These are phyloP conservation scores for Cryphonectria naterciae DNA, from an alignment of 2,329 filamentous ascomycete genomes.

Conservation along the genomic window DNA sequence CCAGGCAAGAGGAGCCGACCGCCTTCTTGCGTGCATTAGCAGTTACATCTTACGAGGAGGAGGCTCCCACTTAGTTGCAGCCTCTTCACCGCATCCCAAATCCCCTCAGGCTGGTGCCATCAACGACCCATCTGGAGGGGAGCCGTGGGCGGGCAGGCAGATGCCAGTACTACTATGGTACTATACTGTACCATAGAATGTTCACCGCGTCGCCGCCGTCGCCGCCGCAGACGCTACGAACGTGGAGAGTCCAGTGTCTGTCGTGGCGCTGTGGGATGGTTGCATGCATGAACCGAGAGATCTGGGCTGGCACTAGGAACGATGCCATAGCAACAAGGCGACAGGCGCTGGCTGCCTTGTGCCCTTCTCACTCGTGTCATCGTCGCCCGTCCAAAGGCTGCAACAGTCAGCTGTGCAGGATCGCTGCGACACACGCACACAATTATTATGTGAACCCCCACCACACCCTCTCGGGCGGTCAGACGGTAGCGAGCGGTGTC, in stretches of 20 bases:
- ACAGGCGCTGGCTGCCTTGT: neutral
- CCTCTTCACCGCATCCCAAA: constrained; percentile 30
- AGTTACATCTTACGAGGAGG: neutral
- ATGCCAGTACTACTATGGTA: neutral
- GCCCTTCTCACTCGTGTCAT: neutral
- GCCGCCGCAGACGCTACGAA: neutral
- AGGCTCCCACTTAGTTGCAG: constrained; percentile 19
- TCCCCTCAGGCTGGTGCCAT: neutral
- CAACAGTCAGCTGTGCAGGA: neutral
- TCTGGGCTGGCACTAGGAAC: neutral
- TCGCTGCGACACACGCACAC: neutral
- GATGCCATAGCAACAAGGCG: neutral
- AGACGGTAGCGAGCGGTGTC: neutral
- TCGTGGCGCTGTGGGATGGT: neutral
- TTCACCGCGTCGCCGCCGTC: neutral
- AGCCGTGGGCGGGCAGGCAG: neutral
- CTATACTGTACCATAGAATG: neutral
- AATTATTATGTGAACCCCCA: neutral
- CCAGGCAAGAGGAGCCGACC: constrained; percentile 15
- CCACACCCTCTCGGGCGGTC: constrained; percentile 1
- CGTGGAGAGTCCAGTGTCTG: neutral
- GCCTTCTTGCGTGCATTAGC: constrained; percentile 16
- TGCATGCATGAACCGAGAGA: neutral
- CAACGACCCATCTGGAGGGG: neutral
- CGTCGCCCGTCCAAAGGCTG: neutral